phyloP scores from a whole-genome alignment of 73 alveolate genomes.

The Tetrahymena borealis region DNA sequence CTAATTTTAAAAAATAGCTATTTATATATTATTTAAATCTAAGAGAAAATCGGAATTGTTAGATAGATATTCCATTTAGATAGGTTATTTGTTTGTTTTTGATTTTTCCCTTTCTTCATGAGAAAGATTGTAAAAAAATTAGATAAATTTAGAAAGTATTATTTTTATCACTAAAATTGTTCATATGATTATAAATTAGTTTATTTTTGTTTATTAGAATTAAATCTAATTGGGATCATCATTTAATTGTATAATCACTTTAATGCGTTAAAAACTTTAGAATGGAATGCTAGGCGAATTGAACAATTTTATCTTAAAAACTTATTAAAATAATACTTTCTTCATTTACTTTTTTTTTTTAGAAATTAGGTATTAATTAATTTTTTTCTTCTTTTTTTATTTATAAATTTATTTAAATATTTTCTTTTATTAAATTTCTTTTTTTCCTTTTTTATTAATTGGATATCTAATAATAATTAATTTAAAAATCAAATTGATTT shows the following conservation, averaged over 20 bases:
- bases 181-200: neutral
- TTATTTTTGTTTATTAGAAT: neutral
- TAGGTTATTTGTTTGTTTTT: neutral
- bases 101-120: neutral
- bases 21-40: neutral
- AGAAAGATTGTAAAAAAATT: neutral
- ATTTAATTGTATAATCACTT: neutral
- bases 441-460: too few species aligned
- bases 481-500: too few species aligned
- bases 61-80: neutral
- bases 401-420: neutral
- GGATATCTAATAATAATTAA: too few species aligned
- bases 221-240: neutral
- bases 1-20: neutral
- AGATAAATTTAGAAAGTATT: neutral
- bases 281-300: neutral
- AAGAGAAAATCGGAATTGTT: neutral
- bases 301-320: neutral
- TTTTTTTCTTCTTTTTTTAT: neutral
- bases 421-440: too few species aligned
- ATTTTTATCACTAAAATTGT: neutral
- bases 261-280: neutral
- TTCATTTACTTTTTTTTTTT: neutral
- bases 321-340: neutral
- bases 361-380: too few species aligned